phyloP scores from a whole-genome alignment of 192 early-diverging fungal genomes.

The Coemansia sp. region DNA sequence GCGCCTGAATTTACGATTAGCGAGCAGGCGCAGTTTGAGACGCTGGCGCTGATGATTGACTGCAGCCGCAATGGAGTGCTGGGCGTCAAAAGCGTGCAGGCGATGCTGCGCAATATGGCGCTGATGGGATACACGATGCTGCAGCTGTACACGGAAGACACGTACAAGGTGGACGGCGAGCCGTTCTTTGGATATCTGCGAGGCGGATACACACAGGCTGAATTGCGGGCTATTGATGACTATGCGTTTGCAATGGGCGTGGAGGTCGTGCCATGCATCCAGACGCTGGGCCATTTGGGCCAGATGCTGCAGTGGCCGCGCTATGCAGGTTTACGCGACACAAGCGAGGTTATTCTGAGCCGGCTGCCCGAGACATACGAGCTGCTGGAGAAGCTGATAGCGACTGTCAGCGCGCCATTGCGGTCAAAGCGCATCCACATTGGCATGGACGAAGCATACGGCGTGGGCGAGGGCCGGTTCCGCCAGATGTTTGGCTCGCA shows the following conservation, averaged over 20 bases:
- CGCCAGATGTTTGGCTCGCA: slow-evolving; percentile 70
- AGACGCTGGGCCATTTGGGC: slow-evolving; percentile 85
- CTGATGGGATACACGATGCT: slow-evolving; percentile 84
- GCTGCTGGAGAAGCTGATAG: slow-evolving; percentile 73
- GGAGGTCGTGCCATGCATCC: slow-evolving; percentile 86
- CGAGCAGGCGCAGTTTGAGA: slow-evolving; percentile 69
- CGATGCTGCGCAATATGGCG: slow-evolving; percentile 72
- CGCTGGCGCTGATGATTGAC: slow-evolving; percentile 78
- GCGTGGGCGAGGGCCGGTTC: slow-evolving; percentile 82
- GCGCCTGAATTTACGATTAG: slow-evolving; percentile 48
- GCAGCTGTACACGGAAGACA: slow-evolving; percentile 90
- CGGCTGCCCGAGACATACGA: slow-evolving; percentile 74
- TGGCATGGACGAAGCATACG: slow-evolving; percentile 87
- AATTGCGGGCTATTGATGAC: slow-evolving; percentile 71
- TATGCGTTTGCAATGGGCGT: slow-evolving; percentile 74
- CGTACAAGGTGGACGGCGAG: slow-evolving; percentile 68
- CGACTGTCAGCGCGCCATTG: slow-evolving; percentile 62
- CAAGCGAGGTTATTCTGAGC: slow-evolving; percentile 72
- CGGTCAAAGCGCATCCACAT: slow-evolving; percentile 79
- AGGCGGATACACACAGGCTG: slow-evolving; percentile 70
- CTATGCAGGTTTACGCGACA: slow-evolving; percentile 74
- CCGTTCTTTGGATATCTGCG: slow-evolving; percentile 74
- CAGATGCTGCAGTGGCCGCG: slow-evolving; percentile 88
- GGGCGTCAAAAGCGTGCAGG: slow-evolving; percentile 59
- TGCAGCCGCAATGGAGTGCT: slow-evolving; percentile 82